These are phyloP conservation scores for Umbilicus rupestris DNA, from an alignment of 164 flowering plant genomes.

Conservation along the genomic window DNA sequence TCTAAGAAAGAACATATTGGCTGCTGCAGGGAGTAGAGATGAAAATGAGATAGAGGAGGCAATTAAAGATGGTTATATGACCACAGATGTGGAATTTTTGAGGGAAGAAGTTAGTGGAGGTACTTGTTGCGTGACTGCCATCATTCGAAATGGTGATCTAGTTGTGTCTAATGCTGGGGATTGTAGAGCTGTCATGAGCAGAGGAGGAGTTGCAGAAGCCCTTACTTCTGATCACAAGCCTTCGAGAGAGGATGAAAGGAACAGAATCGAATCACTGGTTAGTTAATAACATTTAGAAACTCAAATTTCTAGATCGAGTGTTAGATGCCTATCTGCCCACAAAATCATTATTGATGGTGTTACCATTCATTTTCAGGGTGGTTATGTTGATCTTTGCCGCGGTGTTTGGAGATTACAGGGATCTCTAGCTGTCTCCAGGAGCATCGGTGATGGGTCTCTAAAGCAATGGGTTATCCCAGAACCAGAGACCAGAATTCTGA, in stretches of 20 bases:
- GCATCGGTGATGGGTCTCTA: constrained; percentile 63
- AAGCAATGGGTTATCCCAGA: constrained; percentile 72
- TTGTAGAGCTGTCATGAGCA: constrained; percentile 79
- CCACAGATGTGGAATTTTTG: constrained; percentile 50
- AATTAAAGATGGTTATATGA: constrained; percentile 45
- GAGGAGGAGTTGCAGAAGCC: constrained; percentile 65
- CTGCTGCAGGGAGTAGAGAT: constrained; percentile 17
- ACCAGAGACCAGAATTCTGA: constrained; percentile 49
- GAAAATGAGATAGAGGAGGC: constrained; percentile 35
- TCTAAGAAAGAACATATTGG: constrained; percentile 27
- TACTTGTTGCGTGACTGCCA: constrained; percentile 68
- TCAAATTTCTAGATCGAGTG: not conserved
- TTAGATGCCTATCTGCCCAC: constrained; percentile 7
- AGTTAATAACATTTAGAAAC: not conserved
- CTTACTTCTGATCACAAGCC: constrained; percentile 75
- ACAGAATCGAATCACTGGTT: constrained; percentile 51
- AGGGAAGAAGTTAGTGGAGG: constrained; percentile 48
- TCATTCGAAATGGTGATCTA: constrained; percentile 46
- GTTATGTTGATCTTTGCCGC: constrained; percentile 57
- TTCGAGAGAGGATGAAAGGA: constrained; percentile 53
- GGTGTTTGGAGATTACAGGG: constrained; percentile 91
- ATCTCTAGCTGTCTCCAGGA: constrained; percentile 78
- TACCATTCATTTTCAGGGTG: constrained; percentile 43
- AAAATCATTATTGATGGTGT: not conserved
- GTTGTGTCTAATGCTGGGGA: constrained; percentile 83